These are phyloP conservation scores for Rhodotorula sp. DNA, from an alignment of 1,284 basidiomycete species.

Conservation along the genomic window DNA sequence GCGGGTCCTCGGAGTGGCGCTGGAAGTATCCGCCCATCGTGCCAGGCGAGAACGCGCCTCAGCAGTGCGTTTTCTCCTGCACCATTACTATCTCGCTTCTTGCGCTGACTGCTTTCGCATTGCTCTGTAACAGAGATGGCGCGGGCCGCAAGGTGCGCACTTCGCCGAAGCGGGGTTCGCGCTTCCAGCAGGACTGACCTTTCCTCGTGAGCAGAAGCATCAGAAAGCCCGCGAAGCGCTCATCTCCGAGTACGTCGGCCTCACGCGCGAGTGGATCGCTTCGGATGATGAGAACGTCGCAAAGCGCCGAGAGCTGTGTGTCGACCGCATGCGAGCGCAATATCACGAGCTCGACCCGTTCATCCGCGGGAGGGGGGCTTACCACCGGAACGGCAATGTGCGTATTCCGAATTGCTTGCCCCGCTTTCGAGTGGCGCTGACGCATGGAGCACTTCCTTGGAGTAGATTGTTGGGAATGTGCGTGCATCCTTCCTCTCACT, in stretches of 20 bases:
- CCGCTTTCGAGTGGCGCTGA: neutral
- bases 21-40: conserved; percentile 43
- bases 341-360: conserved; percentile 50
- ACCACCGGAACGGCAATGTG: conserved; percentile 42
- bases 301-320: conserved; percentile 47
- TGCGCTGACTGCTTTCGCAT: neutral
- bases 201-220: conserved; percentile 21
- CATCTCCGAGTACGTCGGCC: conserved; percentile 47
- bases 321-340: conserved; percentile 49
- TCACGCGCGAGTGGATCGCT: conserved; percentile 49
- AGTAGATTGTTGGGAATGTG: too few species aligned
- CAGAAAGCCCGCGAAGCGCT: conserved; percentile 46
- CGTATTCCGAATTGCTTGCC: neutral
- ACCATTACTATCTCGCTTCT: neutral
- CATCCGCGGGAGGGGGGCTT: conserved; percentile 47
- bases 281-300: conserved; percentile 36
- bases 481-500: too few species aligned
- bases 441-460: too few species aligned
- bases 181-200: neutral
- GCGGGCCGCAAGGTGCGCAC: conserved; percentile 43
- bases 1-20: conserved; percentile 40
- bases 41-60: conserved; percentile 49
- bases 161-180: too few species aligned
- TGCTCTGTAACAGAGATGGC: conserved; percentile 27
- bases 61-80: conserved; percentile 12